These are phyloP conservation scores for Globisporangium uncinulatum DNA, from an alignment of 352 stramenopile species.

Conservation along the genomic window DNA sequence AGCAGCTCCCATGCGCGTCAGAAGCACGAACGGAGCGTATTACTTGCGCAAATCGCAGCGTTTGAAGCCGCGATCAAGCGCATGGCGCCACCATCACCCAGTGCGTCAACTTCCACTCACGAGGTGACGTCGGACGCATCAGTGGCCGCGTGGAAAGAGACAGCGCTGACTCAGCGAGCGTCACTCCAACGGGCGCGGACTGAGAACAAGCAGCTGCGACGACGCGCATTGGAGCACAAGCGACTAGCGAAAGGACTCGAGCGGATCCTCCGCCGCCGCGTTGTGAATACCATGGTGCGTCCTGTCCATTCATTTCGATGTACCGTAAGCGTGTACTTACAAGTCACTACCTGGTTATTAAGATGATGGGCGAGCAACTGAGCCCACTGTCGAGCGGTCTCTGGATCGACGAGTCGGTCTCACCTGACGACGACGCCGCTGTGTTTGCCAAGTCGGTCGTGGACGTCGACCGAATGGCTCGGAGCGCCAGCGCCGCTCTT, in stretches of 20 bases:
- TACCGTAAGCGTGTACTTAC: not conserved
- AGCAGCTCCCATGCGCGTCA: not conserved
- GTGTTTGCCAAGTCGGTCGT: not conserved
- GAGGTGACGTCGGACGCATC: too few species aligned
- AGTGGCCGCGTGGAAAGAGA: not conserved
- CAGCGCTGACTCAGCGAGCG: conserved; percentile 4
- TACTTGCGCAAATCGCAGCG: not conserved
- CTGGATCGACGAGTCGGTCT: not conserved
- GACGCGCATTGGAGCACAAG: conserved; percentile 13
- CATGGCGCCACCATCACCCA: not conserved
- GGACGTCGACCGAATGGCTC: not conserved
- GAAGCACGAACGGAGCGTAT: not conserved
- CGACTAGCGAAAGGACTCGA: conserved; percentile 19
- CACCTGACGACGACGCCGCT: not conserved
- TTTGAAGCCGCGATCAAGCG: not conserved
- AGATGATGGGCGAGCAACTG: not conserved
- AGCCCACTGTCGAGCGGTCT: not conserved
- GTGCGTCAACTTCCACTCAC: not conserved
- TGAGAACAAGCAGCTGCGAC: conserved; percentile 13
- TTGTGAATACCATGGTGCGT: not conserved
- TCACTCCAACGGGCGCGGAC: conserved; percentile 4
- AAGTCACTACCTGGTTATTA: too few species aligned
- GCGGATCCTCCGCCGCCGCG: conserved; percentile 17
- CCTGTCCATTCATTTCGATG: not conserved
- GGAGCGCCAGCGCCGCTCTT: not conserved